Percentiles rank a stretch among this genome's conserved stretches.
These are phyloP conservation scores for Botrytis fragariae DNA, from an alignment of 2,329 filamentous ascomycete genomes.

Conservation along the genomic window DNA sequence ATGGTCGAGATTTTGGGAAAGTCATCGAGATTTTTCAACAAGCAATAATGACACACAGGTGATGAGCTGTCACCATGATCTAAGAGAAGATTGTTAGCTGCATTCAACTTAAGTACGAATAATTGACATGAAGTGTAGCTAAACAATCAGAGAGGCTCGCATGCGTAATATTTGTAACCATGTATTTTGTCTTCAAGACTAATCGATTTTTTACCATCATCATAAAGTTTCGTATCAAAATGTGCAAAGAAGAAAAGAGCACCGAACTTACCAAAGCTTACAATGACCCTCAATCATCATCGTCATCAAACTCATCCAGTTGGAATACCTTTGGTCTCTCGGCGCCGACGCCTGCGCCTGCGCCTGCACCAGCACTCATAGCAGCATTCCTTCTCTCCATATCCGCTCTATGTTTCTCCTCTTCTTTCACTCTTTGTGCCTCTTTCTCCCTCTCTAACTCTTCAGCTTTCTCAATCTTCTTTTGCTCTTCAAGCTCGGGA, in stretches of 20 bases:
- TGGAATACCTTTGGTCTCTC: slow-evolving; percentile 42
- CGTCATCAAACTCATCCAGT: slow-evolving; percentile 44
- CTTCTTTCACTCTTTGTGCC: slow-evolving; percentile 37
- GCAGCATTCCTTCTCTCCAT: slow-evolving; percentile 29
- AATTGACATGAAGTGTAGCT: not conserved
- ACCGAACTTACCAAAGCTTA: slow-evolving; percentile 7
- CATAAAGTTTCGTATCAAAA: slow-evolving; percentile 42
- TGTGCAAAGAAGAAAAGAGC: not conserved
- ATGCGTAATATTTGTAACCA: slow-evolving; percentile 81
- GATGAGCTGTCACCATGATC: not conserved
- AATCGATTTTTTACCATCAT: slow-evolving; percentile 84
- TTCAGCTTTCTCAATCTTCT: slow-evolving; percentile 36
- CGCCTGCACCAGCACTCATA: slow-evolving; percentile 16
- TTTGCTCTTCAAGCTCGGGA: slow-evolving; percentile 44
- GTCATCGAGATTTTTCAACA: too few relatives aligned
- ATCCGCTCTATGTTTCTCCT: slow-evolving; percentile 34
- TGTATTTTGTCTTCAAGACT: slow-evolving; percentile 96
- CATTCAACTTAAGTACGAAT: not conserved
- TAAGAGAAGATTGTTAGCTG: not conserved
- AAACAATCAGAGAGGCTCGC: slow-evolving; percentile 67
- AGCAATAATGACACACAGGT: not conserved
- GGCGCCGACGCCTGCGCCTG: slow-evolving; percentile 22
- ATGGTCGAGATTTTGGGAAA: not conserved
- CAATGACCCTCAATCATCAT: slow-evolving; percentile 34
- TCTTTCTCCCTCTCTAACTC: slow-evolving; percentile 31